Evolutionary conservation across 371 early-diverging fungal species (phyloP).

Genomic region (Cokeromyces recurvatus): DNA sequence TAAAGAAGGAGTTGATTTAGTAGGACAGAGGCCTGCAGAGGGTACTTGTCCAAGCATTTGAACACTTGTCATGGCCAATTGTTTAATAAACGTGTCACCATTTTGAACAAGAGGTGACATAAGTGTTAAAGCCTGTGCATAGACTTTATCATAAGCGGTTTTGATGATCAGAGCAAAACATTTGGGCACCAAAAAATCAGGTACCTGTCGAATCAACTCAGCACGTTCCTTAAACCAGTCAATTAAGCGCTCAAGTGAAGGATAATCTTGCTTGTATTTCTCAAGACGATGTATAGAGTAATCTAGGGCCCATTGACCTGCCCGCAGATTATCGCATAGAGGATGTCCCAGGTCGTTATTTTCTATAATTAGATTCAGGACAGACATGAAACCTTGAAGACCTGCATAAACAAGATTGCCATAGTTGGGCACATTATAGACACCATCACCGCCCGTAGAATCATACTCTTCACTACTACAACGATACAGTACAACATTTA

Average conservation of each 20-base stretch:
- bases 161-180: constrained; percentile 85
- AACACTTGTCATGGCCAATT: constrained; percentile 72
- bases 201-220: constrained; percentile 59
- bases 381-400: constrained; percentile 87
- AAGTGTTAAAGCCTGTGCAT: constrained; percentile 51
- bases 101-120: constrained; percentile 59
- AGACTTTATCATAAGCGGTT: constrained; percentile 71
- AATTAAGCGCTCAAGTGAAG: constrained; percentile 28
- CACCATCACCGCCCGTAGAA: constrained; percentile 62
- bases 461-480: constrained; percentile 85
- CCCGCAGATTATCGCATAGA: constrained; percentile 82
- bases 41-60: constrained; percentile 78
- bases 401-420: constrained; percentile 88
- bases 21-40: constrained; percentile 79
- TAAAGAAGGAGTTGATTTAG: constrained; percentile 52
- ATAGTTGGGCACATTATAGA: constrained; percentile 82
- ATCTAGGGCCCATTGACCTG: constrained; percentile 90
- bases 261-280: constrained; percentile 35
- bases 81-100: constrained; percentile 65
- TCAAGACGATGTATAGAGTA: constrained; percentile 74
- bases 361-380: constrained; percentile 65
- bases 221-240: constrained; percentile 79
- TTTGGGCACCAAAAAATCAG: constrained; percentile 86
- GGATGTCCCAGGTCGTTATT: constrained; percentile 92
- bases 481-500: constrained; percentile 83